These are phyloP conservation scores for Simplicillium sp. DNA, from an alignment of 2,329 filamentous ascomycete genomes.

Conservation along the genomic window DNA sequence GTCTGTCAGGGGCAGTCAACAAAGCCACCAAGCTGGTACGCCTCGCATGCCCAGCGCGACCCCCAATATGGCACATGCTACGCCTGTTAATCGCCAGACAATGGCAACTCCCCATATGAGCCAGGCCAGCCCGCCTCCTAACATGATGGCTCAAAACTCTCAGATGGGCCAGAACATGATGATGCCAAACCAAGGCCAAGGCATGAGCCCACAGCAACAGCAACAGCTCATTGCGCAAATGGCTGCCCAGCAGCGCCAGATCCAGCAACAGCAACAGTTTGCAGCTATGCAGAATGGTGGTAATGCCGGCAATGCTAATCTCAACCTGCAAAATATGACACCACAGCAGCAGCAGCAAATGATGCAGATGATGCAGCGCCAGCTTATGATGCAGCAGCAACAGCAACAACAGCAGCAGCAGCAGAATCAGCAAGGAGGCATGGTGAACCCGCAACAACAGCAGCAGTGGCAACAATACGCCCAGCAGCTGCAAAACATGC, in stretches of 20 bases:
- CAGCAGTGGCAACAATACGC: slow-evolving; percentile 33
- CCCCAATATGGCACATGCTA: slow-evolving; percentile 50
- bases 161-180: slow-evolving; percentile 44
- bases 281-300: slow-evolving; percentile 27
- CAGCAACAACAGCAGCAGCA: slow-evolving; percentile 24
- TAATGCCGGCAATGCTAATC: slow-evolving; percentile 22
- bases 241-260: slow-evolving; percentile 35
- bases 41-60: slow-evolving; percentile 53
- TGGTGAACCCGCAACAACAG: slow-evolving; percentile 29
- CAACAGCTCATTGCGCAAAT: slow-evolving; percentile 34
- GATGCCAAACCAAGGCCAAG: slow-evolving; percentile 38
- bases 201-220: slow-evolving; percentile 27
- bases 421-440: slow-evolving; percentile 26
- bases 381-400: slow-evolving; percentile 28
- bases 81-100: slow-evolving; percentile 44
- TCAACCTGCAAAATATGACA: slow-evolving; percentile 25
- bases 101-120: slow-evolving; percentile 53
- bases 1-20: slow-evolving; percentile 56
- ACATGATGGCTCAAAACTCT: slow-evolving; percentile 47
- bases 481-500: slow-evolving; percentile 32
- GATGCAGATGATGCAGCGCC: slow-evolving; percentile 27
- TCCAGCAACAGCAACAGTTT: slow-evolving; percentile 35
- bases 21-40: slow-evolving; percentile 55
- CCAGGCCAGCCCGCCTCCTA: slow-evolving; percentile 52
- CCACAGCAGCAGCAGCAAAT: slow-evolving; percentile 27